Percentiles rank a stretch among this genome's conserved stretches.
Evolutionary conservation across 148 eudicot species (phyloP).

Genomic region (Camellia japonica): DNA sequence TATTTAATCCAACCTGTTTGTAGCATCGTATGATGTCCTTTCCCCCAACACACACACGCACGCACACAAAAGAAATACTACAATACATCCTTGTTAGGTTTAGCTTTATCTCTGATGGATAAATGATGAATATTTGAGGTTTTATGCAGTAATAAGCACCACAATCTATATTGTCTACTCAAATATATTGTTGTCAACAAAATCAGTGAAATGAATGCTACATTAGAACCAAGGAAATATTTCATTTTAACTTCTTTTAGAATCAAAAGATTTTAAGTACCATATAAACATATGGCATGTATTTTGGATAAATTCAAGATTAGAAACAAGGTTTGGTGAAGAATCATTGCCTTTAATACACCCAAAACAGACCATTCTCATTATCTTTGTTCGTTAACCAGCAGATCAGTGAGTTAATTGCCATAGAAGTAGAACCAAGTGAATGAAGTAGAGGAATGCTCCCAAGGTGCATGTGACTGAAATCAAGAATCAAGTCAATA

Average conservation of each 20-base stretch:
- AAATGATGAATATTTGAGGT: not conserved
- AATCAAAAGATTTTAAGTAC: not conserved
- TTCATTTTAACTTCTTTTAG: not conserved
- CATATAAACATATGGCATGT: no score
- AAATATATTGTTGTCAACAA: slow-evolving; percentile 1
- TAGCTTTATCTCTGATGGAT: slow-evolving; percentile 1
- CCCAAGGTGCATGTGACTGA: no score
- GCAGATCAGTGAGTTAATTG: not conserved
- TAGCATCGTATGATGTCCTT: no score
- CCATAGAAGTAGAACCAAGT: not conserved
- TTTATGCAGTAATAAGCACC: not conserved
- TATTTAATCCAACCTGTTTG: no score
- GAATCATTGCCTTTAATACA: not conserved
- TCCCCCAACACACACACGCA: not conserved
- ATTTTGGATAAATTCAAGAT: not conserved
- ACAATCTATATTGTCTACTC: not conserved
- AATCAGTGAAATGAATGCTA: not conserved
- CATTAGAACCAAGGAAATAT: not conserved
- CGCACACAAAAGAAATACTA: not conserved
- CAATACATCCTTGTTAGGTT: not conserved
- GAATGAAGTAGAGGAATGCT: not conserved
- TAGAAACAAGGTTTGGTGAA: not conserved
- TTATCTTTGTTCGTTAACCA: not conserved
- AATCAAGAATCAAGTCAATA: not conserved
- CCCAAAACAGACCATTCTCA: not conserved